Conservation (phyloP, 345 rosid genomes). For the Microthlaspi erraticum region DNA sequence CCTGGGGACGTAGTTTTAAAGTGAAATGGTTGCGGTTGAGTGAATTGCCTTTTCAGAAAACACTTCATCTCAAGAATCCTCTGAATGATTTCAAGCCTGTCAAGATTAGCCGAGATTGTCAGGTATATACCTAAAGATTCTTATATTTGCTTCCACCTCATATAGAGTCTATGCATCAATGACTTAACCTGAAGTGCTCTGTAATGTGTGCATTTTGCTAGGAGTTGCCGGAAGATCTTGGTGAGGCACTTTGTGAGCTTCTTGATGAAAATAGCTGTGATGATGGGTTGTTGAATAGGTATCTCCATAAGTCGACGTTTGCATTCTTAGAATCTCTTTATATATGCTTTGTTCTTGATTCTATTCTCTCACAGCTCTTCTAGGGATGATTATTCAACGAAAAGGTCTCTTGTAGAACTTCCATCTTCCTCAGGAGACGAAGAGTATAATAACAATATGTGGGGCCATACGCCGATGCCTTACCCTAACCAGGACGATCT, state of each 20-base stretch:
- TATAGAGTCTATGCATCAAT: constrained; percentile 1
- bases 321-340: constrained; percentile 20
- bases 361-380: constrained; percentile 34
- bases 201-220: constrained; percentile 40
- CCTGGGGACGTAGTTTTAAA: constrained; percentile 96
- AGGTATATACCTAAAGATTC: constrained; percentile 60
- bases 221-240: constrained; percentile 89
- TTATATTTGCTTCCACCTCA: background rate
- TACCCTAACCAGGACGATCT: constrained; percentile 64
- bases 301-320: constrained; percentile 27
- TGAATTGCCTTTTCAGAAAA: constrained; percentile 92
- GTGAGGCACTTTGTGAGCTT: constrained; percentile 91
- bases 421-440: constrained; percentile 62
- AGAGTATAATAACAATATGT: constrained; percentile 50
- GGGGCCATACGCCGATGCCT: constrained; percentile 45
- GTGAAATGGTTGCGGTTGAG: constrained; percentile 84
- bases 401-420: constrained; percentile 60
- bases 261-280: constrained; percentile 67
- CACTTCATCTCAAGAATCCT: constrained; percentile 94
- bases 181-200: constrained; percentile 8
- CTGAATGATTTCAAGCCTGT: constrained; percentile 92
- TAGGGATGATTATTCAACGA: constrained; percentile 60
- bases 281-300: constrained; percentile 61
- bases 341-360: constrained; percentile 37
- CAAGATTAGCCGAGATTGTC: constrained; percentile 98